Percentiles rank a stretch among this genome's conserved stretches.
Conservation (phyloP, 441 rosid species). For the Omphalea diandra region DNA sequence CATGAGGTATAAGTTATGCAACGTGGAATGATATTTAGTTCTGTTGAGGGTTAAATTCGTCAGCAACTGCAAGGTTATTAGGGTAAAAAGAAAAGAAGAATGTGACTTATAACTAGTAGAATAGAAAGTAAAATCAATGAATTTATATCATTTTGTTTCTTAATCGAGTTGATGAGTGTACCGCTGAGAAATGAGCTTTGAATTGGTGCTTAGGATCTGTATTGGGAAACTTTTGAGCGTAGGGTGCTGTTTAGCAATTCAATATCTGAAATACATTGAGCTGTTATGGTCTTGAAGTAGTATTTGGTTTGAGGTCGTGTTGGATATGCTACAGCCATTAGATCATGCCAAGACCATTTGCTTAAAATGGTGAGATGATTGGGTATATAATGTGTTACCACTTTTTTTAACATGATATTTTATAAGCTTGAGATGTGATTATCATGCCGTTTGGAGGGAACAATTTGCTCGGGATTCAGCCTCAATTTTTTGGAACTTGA, state of each 20-base stretch:
- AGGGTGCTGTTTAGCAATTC: background rate
- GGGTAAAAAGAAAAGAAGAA: background rate
- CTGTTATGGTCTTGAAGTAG: background rate
- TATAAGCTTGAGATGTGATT: slow-evolving; percentile 1
- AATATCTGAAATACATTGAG: background rate
- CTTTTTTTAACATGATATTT: slow-evolving; percentile 1
- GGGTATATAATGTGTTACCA: background rate
- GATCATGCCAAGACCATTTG: background rate
- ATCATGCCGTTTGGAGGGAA: background rate
- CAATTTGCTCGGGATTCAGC: background rate
- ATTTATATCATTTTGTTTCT: background rate
- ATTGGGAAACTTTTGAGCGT: background rate
- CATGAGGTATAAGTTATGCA: slow-evolving; percentile 45
- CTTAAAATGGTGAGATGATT: background rate
- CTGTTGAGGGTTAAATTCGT: background rate
- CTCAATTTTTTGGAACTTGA: slow-evolving; percentile 5
- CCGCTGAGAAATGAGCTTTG: background rate
- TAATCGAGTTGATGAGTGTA: background rate
- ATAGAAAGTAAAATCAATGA: background rate
- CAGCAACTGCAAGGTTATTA: background rate
- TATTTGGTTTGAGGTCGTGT: background rate
- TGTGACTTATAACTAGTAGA: background rate
- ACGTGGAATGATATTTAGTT: background rate
- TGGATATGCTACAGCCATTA: background rate
- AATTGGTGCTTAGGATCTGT: background rate